phyloP scores from a whole-genome alignment of 495 filamentous ascomycete genomes.

The Tricharina praecox region DNA sequence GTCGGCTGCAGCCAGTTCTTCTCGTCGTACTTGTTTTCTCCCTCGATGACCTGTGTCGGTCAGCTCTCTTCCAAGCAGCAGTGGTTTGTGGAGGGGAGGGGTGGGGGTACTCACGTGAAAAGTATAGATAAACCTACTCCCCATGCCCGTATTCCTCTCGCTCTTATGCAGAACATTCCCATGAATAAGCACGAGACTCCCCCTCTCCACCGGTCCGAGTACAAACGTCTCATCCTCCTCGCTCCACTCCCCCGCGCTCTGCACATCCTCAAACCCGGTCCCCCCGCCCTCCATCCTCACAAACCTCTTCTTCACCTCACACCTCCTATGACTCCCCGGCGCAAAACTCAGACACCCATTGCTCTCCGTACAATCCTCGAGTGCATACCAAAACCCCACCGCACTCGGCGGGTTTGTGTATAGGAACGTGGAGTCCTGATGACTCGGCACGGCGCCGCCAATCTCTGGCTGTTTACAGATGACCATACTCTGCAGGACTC shows the following conservation, averaged over 20 bases:
- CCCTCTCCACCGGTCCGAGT: constrained; percentile 28
- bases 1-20: constrained; percentile 87
- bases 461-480: constrained; percentile 98
- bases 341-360: constrained; percentile 84
- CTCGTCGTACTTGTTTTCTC: constrained; percentile 61
- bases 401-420: constrained; percentile 84
- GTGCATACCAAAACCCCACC: constrained; percentile 51
- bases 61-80: not conserved
- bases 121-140: constrained; percentile 88
- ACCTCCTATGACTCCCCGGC: constrained; percentile 55
- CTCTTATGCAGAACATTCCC: constrained; percentile 94
- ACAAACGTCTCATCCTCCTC: constrained; percentile 25
- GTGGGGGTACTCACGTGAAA: constrained; percentile 53
- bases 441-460: constrained; percentile 67
- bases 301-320: constrained; percentile 50
- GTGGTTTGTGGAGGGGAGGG: too few species aligned
- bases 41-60: constrained; percentile 52
- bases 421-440: constrained; percentile 83
- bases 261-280: constrained; percentile 38
- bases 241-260: constrained; percentile 25
- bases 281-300: constrained; percentile 43
- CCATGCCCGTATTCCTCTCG: constrained; percentile 67
- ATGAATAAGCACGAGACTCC: constrained; percentile 82
- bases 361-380: constrained; percentile 68
- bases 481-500: constrained; percentile 80